Evolutionary conservation across 805 yeast genomes (phyloP), one percentile per base, ranked within the genome.

Genomic region (Wickerhamiella sergipiensis): DNA sequence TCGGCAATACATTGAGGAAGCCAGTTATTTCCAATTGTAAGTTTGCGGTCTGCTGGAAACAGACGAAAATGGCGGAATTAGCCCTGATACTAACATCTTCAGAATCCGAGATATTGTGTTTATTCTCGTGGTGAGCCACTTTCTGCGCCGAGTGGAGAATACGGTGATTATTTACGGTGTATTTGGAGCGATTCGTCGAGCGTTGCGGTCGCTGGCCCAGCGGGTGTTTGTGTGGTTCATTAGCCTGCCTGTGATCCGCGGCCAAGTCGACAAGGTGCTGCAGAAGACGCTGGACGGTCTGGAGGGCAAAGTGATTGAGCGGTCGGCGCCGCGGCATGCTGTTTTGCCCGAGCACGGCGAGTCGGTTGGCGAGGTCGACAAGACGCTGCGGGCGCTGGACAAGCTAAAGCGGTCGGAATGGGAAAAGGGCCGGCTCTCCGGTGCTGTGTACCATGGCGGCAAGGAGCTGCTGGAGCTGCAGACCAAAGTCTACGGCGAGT

Each of bases 371-470:
- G 68, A 70, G 21, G 66, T 90, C 33, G 87, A 88, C 55, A 56
- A 66, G 0, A 73, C 74, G 19, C 59, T 90, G 51, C 76, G 89
- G 48, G 71, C 72, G 51, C 77, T 78, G 52, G 77, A 80, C 50
- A 68, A 60, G 0, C 57, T 88, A 56, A 75, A 80, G 51, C 86
- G 84, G 57, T 71, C 86, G 1, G 82, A 80, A 51, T 90, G 97
- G 96, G 75, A 81, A 62, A 71, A 73, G 43, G 98, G 98, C 5
- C 75, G 79, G 57, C 83, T 90, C 3, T 84, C 95, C 17, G 98
- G 98, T 6, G 97, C 97, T 0, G 97, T 90, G 10, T 90, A 90
- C 61, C 97, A 92, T 60, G 97, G 97, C 29, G 97, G 97, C 13
- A 70, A 74, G n/a, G 85, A 84, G 31, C 67, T 90, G 50, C 72